A percentile compares a stretch with the other conserved stretches of the same genome.
Conservation (phyloP, 1,284 basidiomycete genomes). For the Ustilago esculenta region DNA sequence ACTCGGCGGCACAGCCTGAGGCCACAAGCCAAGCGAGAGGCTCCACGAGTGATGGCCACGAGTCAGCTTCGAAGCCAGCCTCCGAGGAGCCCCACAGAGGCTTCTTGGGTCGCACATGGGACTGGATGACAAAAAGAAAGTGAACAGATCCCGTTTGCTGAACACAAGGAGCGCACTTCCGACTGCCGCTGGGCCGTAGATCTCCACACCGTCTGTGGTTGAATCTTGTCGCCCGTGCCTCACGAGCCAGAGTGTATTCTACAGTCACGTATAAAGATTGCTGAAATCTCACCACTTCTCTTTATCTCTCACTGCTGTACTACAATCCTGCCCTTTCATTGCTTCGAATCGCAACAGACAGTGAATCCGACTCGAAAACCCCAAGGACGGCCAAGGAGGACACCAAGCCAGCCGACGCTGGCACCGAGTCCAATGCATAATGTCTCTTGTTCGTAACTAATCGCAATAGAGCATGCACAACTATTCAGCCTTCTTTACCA, state of each 20-base stretch:
- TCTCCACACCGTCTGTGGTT: no score
- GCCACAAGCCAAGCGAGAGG: background rate
- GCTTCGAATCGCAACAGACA: slow-evolving; percentile 4
- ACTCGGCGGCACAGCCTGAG: background rate
- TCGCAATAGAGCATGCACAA: slow-evolving; percentile 12
- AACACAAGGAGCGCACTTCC: no score
- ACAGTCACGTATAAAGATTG: slow-evolving; percentile 10
- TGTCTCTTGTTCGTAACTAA: slow-evolving; percentile 1
- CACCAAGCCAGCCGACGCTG: slow-evolving; percentile 5
- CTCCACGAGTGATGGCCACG: background rate
- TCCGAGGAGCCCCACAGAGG: slow-evolving; percentile 9
- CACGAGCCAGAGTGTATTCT: slow-evolving; percentile 7
- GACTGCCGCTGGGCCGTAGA: no score
- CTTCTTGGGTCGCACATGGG: slow-evolving; percentile 32
- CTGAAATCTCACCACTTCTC: slow-evolving; percentile 35
- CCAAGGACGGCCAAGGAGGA: slow-evolving; percentile 5
- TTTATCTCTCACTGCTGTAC: background rate
- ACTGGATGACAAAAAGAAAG: slow-evolving; percentile 34
- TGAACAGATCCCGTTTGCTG: no score
- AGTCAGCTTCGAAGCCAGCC: background rate
- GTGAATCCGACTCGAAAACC: background rate
- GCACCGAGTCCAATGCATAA: slow-evolving; percentile 9
- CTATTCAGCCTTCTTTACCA: no score
- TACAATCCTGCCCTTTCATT: no score
- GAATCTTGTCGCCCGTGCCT: no score